phyloP scores from a whole-genome alignment of 768 basidiomycete genomes.

The Naganishia friedmannii region DNA sequence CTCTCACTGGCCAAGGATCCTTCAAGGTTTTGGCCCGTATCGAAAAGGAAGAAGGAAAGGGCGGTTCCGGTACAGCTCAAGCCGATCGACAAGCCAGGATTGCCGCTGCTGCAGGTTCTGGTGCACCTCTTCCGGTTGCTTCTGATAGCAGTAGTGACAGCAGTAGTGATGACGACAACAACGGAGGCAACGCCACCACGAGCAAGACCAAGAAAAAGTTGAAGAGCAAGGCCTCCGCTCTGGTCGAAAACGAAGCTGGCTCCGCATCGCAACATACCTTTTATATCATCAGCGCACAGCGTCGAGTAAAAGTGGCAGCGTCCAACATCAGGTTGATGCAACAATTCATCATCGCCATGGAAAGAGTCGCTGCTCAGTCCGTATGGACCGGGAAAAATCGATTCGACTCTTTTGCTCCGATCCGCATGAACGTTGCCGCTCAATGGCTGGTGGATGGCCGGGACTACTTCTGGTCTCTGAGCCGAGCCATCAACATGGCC shows the following conservation, averaged over 20 bases:
- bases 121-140: constrained; percentile 27
- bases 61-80: constrained; percentile 22
- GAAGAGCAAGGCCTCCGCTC: constrained; percentile 52
- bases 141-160: constrained; percentile 3
- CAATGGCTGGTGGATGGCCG: constrained; percentile 99
- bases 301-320: constrained; percentile 78
- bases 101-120: constrained; percentile 32
- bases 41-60: constrained; percentile 27
- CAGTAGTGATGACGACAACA: constrained; percentile 31
- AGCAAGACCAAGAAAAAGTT: constrained; percentile 47
- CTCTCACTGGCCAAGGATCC: constrained; percentile 56
- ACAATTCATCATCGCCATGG: constrained; percentile 90
- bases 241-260: constrained; percentile 55
- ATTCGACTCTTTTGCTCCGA: constrained; percentile 92
- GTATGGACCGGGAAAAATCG: constrained; percentile 75
- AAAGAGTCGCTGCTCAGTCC: constrained; percentile 71
- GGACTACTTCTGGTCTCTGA: constrained; percentile 97
- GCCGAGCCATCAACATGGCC: constrained; percentile 82
- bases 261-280: constrained; percentile 91
- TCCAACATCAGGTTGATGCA: constrained; percentile 95
- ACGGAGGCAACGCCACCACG: constrained; percentile 30
- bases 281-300: constrained; percentile 86
- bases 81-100: constrained; percentile 27
- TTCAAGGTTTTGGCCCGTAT: constrained; percentile 30
- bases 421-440: constrained; percentile 85